phyloP scores from a whole-genome alignment of 2,329 filamentous ascomycete genomes.

The Penicillium sp. region DNA sequence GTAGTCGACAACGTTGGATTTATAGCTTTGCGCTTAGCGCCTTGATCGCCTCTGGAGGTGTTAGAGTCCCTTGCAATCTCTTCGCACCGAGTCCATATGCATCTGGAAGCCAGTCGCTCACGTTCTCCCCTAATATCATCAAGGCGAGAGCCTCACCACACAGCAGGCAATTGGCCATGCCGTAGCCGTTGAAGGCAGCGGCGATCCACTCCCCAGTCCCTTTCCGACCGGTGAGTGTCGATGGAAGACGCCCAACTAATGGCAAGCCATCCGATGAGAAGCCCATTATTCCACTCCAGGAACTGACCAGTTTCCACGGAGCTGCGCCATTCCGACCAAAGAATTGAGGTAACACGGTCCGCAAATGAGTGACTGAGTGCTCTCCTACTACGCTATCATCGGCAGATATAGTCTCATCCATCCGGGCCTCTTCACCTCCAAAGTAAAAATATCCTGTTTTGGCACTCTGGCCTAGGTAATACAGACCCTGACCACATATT shows the following conservation, averaged over 20 bases:
- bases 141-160: constrained; percentile 28
- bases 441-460: constrained; percentile 29
- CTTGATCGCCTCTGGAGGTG: constrained; percentile 10
- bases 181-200: constrained; percentile 66
- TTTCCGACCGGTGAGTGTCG: constrained; percentile 34
- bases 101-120: constrained; percentile 27
- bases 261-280: constrained; percentile 51
- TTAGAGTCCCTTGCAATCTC: constrained; percentile 16
- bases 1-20: neutral
- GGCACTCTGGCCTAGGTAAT: constrained; percentile 28
- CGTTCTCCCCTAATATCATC: constrained; percentile 29
- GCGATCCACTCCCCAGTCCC: constrained; percentile 49
- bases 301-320: constrained; percentile 23
- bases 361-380: constrained; percentile 19
- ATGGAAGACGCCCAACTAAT: constrained; percentile 51
- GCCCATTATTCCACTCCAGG: constrained; percentile 49
- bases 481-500: constrained; percentile 21
- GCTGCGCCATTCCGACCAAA: constrained; percentile 12
- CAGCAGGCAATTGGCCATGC: constrained; percentile 58
- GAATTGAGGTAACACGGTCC: constrained; percentile 18
- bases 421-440: constrained; percentile 25
- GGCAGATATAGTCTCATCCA: constrained; percentile 20
- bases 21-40: constrained; percentile 16
- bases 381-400: constrained; percentile 23
- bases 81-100: constrained; percentile 23